Base-by-base conservation (phyloP, 345 rosid genomes). In the Alliaria petiolata region DNA sequence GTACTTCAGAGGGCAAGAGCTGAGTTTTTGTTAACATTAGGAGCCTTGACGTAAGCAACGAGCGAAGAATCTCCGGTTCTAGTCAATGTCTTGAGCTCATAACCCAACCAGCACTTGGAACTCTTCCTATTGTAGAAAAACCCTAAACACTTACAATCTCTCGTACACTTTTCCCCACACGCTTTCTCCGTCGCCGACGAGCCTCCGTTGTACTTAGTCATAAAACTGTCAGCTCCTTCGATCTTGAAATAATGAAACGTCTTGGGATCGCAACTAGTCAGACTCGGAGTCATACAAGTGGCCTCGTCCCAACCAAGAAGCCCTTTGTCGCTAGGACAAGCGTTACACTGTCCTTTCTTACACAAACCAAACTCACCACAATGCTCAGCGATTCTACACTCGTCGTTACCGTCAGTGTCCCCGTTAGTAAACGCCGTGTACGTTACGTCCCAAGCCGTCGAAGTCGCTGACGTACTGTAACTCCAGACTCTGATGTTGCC, bases 81-180 rank as follows among this genome's bases (percentile, higher is more conserved):
- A n/a, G 19, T 43, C 47, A 43, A 6, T 43, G 47, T 43, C 20
- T 6, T 43, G 4, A 43, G 47, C 47, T 43, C 47, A 43, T 43
- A 43, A 43, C 47, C 47, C 8, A 43, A 43, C 47, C 47, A 43
- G n/a, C 47, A 43, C 47, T 6, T 43, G 8, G 19, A 43, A n/a
- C 47, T 43, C 8, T 73, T 69, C 38, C 33, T 70, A 30, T 67
- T 69, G 73, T 81, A 83, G 33, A 85, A 85, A 19, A 81, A 77
- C 1, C 89, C 85, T 70, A 76, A 55, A 53, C 85, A 83, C 69
- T 74, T 85, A 66, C 89, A 85, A 59, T 81, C 83, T 5, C 35
- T 46, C 4, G 60, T 78, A 30, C 84, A 87, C 59, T 80, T 81
- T 6, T 30, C 75, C 13, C 77, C 75, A 35, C 89, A 85, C 0